These are phyloP conservation scores for Talaromyces nanjingensis DNA, from an alignment of 495 filamentous ascomycete species.

Conservation along the genomic window DNA sequence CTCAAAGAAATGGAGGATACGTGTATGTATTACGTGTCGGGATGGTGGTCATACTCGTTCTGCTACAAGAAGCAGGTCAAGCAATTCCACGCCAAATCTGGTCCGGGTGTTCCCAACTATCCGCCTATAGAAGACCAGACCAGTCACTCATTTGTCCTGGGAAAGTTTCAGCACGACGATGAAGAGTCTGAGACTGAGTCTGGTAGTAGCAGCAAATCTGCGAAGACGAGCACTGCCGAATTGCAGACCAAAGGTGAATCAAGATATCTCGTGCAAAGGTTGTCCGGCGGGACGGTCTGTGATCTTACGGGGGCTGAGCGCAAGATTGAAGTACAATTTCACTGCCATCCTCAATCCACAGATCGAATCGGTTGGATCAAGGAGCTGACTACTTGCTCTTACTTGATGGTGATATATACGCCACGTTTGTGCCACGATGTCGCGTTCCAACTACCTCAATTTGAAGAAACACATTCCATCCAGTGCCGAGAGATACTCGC, in stretches of 20 bases:
- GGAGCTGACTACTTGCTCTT: slow-evolving; percentile 86
- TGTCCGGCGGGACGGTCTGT: slow-evolving; percentile 81
- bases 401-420: slow-evolving; percentile 91
- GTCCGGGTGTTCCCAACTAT: slow-evolving; percentile 57
- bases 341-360: slow-evolving; percentile 74
- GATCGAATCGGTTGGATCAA: slow-evolving; percentile 95
- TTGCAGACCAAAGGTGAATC: slow-evolving; percentile 76
- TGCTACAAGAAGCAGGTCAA: slow-evolving; percentile 84
- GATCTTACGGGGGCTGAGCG: slow-evolving; percentile 83
- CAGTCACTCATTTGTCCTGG: slow-evolving; percentile 75
- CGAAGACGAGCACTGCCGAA: slow-evolving; percentile 44
- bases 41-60: slow-evolving; percentile 97
- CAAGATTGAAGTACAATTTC: slow-evolving; percentile 85
- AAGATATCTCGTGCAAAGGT: slow-evolving; percentile 82
- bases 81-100: slow-evolving; percentile 83
- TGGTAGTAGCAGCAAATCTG: slow-evolving; percentile 21
- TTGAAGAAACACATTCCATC: slow-evolving; percentile 70
- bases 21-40: slow-evolving; percentile 84
- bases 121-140: slow-evolving; percentile 67
- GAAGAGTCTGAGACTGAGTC: slow-evolving; percentile 21
- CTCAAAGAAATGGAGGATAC: slow-evolving; percentile 76
- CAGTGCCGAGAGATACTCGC: slow-evolving; percentile 66
- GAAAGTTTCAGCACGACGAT: slow-evolving; percentile 40
- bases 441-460: slow-evolving; percentile 81
- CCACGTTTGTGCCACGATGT: slow-evolving; percentile 88